These are phyloP conservation scores for Purpureocillium lavendulum DNA, from an alignment of 2,329 filamentous ascomycete species.

Conservation along the genomic window DNA sequence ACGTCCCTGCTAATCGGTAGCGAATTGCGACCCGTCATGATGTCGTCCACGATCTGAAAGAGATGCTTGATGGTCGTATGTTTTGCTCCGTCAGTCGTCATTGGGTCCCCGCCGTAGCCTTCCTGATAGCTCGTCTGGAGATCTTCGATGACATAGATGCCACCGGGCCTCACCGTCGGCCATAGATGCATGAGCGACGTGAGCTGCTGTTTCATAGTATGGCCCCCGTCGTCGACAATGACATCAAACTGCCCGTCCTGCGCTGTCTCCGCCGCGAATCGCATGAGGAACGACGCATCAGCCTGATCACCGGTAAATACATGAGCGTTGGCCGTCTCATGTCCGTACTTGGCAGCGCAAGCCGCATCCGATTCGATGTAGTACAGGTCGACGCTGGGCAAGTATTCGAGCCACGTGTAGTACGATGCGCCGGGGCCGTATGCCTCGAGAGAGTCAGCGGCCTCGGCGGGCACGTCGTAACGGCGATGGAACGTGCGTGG, in stretches of 20 bases:
- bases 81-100: slow-evolving; percentile 10
- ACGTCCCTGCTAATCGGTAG: slow-evolving; percentile 15
- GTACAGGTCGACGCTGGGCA: slow-evolving; percentile 29
- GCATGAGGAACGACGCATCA: slow-evolving; percentile 23
- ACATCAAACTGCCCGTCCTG: slow-evolving; percentile 24
- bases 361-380: slow-evolving; percentile 29
- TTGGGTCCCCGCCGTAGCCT: slow-evolving; percentile 15
- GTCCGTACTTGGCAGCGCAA: slow-evolving; percentile 26
- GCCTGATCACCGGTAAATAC: slow-evolving; percentile 32
- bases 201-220: slow-evolving; percentile 28
- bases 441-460: slow-evolving; percentile 7
- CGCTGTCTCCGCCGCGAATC: slow-evolving; percentile 22
- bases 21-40: slow-evolving; percentile 11
- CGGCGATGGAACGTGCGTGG: neutral
- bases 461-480: neutral
- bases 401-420: slow-evolving; percentile 30
- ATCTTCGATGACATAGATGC: slow-evolving; percentile 25
- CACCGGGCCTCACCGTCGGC: slow-evolving; percentile 26
- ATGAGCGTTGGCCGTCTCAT: slow-evolving; percentile 23
- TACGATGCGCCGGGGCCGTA: slow-evolving; percentile 29
- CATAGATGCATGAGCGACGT: slow-evolving; percentile 24
- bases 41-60: slow-evolving; percentile 17
- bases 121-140: slow-evolving; percentile 19
- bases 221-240: slow-evolving; percentile 30
- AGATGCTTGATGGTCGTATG: slow-evolving; percentile 18